Evolutionary conservation across 1,284 basidiomycete genomes (phyloP).

Genomic region (Apiotrichum akiyoshidainum): DNA sequence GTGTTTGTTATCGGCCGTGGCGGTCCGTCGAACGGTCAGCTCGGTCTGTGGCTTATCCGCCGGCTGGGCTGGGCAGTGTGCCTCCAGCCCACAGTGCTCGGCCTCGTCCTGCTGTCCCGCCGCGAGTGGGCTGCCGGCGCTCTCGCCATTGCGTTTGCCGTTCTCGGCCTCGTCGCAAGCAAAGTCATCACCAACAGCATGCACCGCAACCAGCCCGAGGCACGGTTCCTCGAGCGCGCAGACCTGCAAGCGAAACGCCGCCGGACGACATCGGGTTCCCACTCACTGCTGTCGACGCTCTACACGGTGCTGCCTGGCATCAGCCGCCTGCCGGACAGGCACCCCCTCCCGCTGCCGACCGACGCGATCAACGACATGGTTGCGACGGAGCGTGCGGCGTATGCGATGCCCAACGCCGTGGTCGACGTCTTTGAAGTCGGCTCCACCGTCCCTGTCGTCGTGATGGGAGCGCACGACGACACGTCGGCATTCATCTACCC

Average conservation of each 20-base stretch:
- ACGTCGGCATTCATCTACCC: constrained; percentile 66
- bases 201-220: constrained; percentile 5
- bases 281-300: constrained; percentile 19
- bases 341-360: constrained; percentile 14
- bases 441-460: not conserved
- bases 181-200: constrained; percentile 25
- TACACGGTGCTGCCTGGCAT: constrained; percentile 13
- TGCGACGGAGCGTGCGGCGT: constrained; percentile 62
- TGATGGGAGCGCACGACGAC: not conserved
- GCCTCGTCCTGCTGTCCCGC: constrained; percentile 65
- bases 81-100: constrained; percentile 69
- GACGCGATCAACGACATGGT: constrained; percentile 63
- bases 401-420: constrained; percentile 18
- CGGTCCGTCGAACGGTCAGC: constrained; percentile 62
- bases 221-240: constrained; percentile 8
- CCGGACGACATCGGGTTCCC: constrained; percentile 16
- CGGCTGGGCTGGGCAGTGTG: constrained; percentile 55
- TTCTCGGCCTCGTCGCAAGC: constrained; percentile 43
- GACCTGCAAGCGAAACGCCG: constrained; percentile 18
- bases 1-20: constrained; percentile 67
- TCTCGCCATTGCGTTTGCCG: constrained; percentile 59
- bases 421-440: constrained; percentile 1
- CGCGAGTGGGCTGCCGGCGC: constrained; percentile 68
- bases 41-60: constrained; percentile 70
- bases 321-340: constrained; percentile 1